Evolutionary conservation across 2,329 filamentous ascomycete genomes (phyloP).

Genomic region (Gnomoniopsis smithogilvyi): DNA sequence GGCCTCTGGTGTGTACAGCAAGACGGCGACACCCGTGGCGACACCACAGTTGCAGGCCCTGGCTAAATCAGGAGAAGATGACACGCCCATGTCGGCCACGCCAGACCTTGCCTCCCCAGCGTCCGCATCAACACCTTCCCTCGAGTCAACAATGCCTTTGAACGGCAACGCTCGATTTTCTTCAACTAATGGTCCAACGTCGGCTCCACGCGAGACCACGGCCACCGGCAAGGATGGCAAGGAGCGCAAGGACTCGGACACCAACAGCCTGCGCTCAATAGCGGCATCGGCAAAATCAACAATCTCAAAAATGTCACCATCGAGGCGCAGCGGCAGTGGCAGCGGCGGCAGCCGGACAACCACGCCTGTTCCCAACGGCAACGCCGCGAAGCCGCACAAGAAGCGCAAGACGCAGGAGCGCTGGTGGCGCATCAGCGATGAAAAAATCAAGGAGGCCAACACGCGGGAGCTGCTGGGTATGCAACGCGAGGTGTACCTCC

Average conservation of each 20-base stretch:
- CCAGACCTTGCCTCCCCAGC: conserved; percentile 41
- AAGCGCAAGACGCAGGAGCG: conserved; percentile 62
- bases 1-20: conserved; percentile 69
- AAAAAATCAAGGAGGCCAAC: conserved; percentile 92
- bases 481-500: conserved; percentile 92
- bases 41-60: conserved; percentile 40
- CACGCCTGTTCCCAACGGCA: conserved; percentile 19
- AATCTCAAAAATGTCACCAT: conserved; percentile 44
- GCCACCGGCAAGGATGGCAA: conserved; percentile 13
- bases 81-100: conserved; percentile 43
- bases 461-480: conserved; percentile 87
- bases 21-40: conserved; percentile 50
- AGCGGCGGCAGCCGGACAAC: conserved; percentile 23
- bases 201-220: conserved; percentile 27
- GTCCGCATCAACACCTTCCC: conserved; percentile 18
- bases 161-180: conserved; percentile 2
- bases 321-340: conserved; percentile 27
- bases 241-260: conserved; percentile 41
- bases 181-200: conserved; percentile 17
- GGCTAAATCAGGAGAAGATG: conserved; percentile 24
- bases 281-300: conserved; percentile 55
- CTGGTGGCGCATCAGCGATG: conserved; percentile 98
- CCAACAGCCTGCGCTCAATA: conserved; percentile 52
- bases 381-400: conserved; percentile 28
- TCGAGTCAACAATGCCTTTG: conserved; percentile 10